Percentiles rank a stretch among this genome's conserved stretches.
These are phyloP conservation scores for Cercospora sojina DNA, from an alignment of 2,329 filamentous ascomycete genomes.

Conservation along the genomic window DNA sequence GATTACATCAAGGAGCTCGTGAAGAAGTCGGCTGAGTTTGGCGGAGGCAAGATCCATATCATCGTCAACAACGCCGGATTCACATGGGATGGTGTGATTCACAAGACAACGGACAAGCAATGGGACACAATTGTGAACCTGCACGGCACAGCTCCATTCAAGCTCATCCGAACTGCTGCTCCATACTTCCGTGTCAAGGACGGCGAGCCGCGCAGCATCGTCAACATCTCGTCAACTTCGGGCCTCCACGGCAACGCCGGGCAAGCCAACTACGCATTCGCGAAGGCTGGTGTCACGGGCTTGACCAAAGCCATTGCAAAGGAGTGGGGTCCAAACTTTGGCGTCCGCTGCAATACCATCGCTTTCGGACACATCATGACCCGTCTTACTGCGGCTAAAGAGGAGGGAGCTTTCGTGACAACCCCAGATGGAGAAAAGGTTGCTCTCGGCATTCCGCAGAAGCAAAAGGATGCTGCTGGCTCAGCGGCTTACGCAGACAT, in stretches of 20 bases:
- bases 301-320: slow-evolving; percentile 88
- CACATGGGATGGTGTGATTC: slow-evolving; percentile 90
- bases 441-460: slow-evolving; percentile 68
- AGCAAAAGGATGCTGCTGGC: slow-evolving; percentile 47
- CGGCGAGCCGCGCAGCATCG: slow-evolving; percentile 71
- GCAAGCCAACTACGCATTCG: slow-evolving; percentile 84
- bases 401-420: slow-evolving; percentile 75
- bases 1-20: slow-evolving; percentile 72
- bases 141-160: slow-evolving; percentile 83
- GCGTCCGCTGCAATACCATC: slow-evolving; percentile 78
- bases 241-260: slow-evolving; percentile 85
- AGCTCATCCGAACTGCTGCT: slow-evolving; percentile 73
- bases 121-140: slow-evolving; percentile 85
- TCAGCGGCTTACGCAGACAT: slow-evolving; percentile 61
- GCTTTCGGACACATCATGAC: slow-evolving; percentile 83
- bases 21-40: slow-evolving; percentile 73
- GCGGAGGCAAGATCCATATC: slow-evolving; percentile 82
- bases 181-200: slow-evolving; percentile 88
- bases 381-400: slow-evolving; percentile 78
- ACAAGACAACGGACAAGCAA: slow-evolving; percentile 90
- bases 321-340: slow-evolving; percentile 82
- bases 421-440: slow-evolving; percentile 75
- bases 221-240: slow-evolving; percentile 81
- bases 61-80: slow-evolving; percentile 91
- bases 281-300: slow-evolving; percentile 79